Evolutionary conservation across 2,329 filamentous ascomycete genomes (phyloP).

Genomic region (Penicillium sp.): DNA sequence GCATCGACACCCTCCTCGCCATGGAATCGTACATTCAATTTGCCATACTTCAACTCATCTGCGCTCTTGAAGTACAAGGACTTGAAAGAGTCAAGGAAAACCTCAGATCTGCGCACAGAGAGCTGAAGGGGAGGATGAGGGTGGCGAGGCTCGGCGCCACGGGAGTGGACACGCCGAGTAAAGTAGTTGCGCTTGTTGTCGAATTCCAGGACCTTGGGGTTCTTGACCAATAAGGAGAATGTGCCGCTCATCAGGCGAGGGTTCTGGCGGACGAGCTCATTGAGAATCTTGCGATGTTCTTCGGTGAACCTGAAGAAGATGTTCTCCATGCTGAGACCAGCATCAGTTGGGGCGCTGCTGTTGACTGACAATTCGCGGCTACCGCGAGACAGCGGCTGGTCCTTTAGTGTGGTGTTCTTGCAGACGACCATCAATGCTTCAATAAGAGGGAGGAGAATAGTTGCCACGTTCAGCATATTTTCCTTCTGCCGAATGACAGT

Average conservation of each 20-base stretch:
- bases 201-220: constrained; percentile 97
- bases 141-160: constrained; percentile 67
- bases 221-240: constrained; percentile 93
- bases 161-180: constrained; percentile 82
- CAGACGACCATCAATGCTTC: constrained; percentile 98
- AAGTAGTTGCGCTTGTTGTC: constrained; percentile 99
- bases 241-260: constrained; percentile 98
- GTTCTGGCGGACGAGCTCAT: constrained; percentile 94
- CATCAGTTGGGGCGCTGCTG: constrained; percentile 70
- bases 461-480: constrained; percentile 95
- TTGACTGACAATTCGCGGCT: constrained; percentile 69
- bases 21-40: constrained; percentile 95
- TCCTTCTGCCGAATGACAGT: constrained; percentile 85
- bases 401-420: constrained; percentile 87
- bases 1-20: constrained; percentile 97
- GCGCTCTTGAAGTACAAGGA: constrained; percentile 95
- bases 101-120: constrained; percentile 84
- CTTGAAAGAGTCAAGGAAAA: constrained; percentile 98
- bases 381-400: constrained; percentile 53
- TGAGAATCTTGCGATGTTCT: constrained; percentile 94
- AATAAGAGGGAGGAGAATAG: constrained; percentile 88
- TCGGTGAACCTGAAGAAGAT: constrained; percentile 98
- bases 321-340: constrained; percentile 67
- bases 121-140: constrained; percentile 77
- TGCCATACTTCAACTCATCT: constrained; percentile 98